Percentiles rank a stretch among this genome's conserved stretches.
These are phyloP conservation scores for Chytridium lagenaria DNA, from an alignment of 371 early-diverging fungal species.

Conservation along the genomic window DNA sequence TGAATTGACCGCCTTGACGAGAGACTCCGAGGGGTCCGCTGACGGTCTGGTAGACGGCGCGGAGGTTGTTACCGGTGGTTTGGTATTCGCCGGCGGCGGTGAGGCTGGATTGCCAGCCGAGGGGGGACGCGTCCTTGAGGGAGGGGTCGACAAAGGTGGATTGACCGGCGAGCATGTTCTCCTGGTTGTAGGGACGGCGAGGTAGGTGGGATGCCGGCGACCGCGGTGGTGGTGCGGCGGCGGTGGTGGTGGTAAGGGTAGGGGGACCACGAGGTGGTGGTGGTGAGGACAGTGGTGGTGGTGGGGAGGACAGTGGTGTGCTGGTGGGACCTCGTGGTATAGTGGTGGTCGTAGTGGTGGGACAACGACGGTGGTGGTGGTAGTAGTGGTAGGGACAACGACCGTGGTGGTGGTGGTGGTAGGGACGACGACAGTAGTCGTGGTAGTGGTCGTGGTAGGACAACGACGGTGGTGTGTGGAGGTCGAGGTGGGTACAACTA, in stretches of 20 bases:
- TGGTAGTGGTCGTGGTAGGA: too few species aligned
- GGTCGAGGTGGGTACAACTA: background rate
- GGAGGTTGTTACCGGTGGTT: background rate
- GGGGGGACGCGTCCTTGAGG: background rate
- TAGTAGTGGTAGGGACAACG: background rate
- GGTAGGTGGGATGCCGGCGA: background rate
- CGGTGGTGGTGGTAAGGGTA: slow-evolving; percentile 7
- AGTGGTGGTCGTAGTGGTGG: background rate
- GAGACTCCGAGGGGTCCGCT: background rate
- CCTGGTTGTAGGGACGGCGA: background rate
- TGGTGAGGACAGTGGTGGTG: background rate
- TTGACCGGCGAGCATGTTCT: background rate
- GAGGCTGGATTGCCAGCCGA: background rate
- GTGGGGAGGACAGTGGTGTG: background rate
- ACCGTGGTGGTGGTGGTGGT: background rate
- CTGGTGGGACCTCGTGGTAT: background rate
- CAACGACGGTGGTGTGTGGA: background rate
- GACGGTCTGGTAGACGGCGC: background rate
- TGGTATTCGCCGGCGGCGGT: background rate
- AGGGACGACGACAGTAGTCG: background rate
- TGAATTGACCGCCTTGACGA: background rate
- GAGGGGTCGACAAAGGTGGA: background rate
- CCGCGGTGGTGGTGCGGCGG: slow-evolving; percentile 5
- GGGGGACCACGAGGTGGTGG: slow-evolving; percentile 8
- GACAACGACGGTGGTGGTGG: background rate